A percentile compares a stretch with the other conserved stretches of the same genome.
These are phyloP conservation scores for Luzula sylvatica DNA, from an alignment of 176 grass and related monocot species.

Conservation along the genomic window DNA sequence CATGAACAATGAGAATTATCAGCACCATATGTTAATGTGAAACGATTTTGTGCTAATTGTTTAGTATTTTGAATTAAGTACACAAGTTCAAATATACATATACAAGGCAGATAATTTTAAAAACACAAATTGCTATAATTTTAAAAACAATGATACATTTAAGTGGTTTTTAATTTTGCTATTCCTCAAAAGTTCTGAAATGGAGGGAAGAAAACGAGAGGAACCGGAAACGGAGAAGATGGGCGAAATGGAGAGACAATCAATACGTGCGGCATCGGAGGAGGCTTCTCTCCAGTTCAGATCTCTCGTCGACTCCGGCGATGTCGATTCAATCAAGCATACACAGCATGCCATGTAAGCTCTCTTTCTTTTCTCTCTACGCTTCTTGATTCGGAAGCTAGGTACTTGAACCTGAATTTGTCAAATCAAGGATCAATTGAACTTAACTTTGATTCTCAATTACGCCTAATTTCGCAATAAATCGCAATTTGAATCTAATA, in stretches of 20 bases:
- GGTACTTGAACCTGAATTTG: not conserved
- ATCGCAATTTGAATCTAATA: not conserved
- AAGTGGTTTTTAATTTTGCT: too few species aligned
- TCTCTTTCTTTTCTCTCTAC: not conserved
- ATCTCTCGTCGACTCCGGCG: slow-evolving; percentile 36
- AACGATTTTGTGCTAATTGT: too few species aligned
- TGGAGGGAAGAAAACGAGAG: not conserved
- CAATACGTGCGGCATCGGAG: slow-evolving; percentile 36
- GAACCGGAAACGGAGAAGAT: slow-evolving; percentile 21
- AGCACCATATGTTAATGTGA: too few species aligned
- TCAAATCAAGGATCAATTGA: not conserved
- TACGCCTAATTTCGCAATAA: not conserved
- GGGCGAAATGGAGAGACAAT: slow-evolving; percentile 19
- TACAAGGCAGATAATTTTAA: too few species aligned
- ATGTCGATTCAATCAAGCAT: slow-evolving; percentile 45
- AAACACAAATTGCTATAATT: too few species aligned
- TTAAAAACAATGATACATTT: too few species aligned
- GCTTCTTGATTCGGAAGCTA: slow-evolving; percentile 4
- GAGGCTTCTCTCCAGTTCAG: slow-evolving; percentile 55
- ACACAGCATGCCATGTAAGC: slow-evolving; percentile 65
- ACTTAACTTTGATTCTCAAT: not conserved
- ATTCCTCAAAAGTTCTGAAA: too few species aligned
- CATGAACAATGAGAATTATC: too few species aligned
- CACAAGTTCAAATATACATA: too few species aligned
- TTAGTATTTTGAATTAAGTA: too few species aligned